Conservation (phyloP, 805 yeast genomes). For the Metschnikowia vanudenii region DNA sequence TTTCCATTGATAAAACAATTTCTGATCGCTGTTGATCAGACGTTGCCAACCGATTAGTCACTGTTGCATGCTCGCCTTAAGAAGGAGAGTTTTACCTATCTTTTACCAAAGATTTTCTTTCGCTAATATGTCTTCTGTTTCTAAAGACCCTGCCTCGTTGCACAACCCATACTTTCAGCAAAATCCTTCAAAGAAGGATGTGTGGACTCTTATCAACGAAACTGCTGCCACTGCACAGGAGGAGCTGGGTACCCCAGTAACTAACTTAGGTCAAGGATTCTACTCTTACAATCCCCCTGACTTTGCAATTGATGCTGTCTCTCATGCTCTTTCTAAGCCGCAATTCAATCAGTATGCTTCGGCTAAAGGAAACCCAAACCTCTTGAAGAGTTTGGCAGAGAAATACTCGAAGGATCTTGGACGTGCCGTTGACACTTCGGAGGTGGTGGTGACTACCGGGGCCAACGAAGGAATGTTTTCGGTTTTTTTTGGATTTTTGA, state of each 20-base stretch:
- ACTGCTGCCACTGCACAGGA: constrained; percentile 83
- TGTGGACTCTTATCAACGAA: constrained; percentile 94
- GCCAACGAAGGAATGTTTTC: constrained; percentile 95
- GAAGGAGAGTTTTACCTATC: background rate
- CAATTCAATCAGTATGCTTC: constrained; percentile 90
- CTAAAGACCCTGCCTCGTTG: constrained; percentile 24
- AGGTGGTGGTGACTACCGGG: constrained; percentile 86
- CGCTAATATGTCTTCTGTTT: constrained; percentile 9
- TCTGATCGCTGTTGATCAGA: background rate
- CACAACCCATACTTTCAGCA: constrained; percentile 63
- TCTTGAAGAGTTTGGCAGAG: constrained; percentile 65
- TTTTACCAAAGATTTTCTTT: constrained; percentile 1
- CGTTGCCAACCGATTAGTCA: background rate
- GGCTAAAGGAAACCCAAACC: constrained; percentile 79
- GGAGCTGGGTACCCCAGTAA: constrained; percentile 70
- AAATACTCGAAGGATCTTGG: constrained; percentile 70
- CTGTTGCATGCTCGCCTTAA: constrained; percentile 8
- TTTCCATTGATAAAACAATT: background rate
- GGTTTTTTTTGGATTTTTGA: constrained; percentile 77
- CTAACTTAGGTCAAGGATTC: constrained; percentile 95
- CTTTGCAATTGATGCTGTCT: constrained; percentile 85
- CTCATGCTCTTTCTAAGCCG: constrained; percentile 68
- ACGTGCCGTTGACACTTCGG: constrained; percentile 52
- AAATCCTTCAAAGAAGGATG: constrained; percentile 74
- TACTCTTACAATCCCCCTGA: constrained; percentile 94